Base-by-base conservation (phyloP, 2,329 filamentous ascomycete genomes). In the Claviceps pazoutovae region DNA sequence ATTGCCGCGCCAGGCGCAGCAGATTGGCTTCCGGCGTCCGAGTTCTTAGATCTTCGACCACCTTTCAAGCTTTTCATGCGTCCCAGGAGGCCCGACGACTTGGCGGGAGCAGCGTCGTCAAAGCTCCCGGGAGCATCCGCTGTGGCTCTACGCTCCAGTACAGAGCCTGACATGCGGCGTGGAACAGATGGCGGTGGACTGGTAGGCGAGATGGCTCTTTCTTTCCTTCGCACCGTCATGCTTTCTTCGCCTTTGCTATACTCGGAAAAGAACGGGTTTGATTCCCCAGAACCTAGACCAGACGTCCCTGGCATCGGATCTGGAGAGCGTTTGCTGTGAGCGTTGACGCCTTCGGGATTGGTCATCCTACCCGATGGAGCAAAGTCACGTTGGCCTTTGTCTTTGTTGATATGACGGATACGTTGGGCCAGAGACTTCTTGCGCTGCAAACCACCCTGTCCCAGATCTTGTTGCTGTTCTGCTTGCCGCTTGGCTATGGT, bases 361-460 rank as follows among this genome's bases (percentile, higher is more conserved):
- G 71, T 73, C 52, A 80, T 66, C 46, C 84, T 76, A 42, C 80
- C 78, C 26, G 75, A 73, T n/a, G 79, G 72, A 23, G 72, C 70
- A 53, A 75, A 77, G 23, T 80, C 76, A 48, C 81, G 79, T 8
- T 77, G 78, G n/a, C 77, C 78, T 55, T 82, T 83, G 64, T 83
- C 78, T 55, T 83, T 83, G 64, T 83, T 88, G 61, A 94, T 89
- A 57, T 87, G 85, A 42, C 89, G 84, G 64, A 98, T 85, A 52
- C 90, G 86, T 65, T 96, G 89, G 2, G 89, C 93, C 54, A 98
- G 74, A 30, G 90, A 96, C 73, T 96, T 96, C 76, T 96, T 97
- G 54, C 93, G 83, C 58, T 84, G 82, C 43, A 98, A 68, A 5
- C 85, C 84, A 6, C 71, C 70, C 21, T 75, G 68, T 51, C 71